A percentile compares a stretch with the other conserved stretches of the same genome.
phyloP scores from a whole-genome alignment of 352 stramenopile genomes.

The Globisporangium alternatum region DNA sequence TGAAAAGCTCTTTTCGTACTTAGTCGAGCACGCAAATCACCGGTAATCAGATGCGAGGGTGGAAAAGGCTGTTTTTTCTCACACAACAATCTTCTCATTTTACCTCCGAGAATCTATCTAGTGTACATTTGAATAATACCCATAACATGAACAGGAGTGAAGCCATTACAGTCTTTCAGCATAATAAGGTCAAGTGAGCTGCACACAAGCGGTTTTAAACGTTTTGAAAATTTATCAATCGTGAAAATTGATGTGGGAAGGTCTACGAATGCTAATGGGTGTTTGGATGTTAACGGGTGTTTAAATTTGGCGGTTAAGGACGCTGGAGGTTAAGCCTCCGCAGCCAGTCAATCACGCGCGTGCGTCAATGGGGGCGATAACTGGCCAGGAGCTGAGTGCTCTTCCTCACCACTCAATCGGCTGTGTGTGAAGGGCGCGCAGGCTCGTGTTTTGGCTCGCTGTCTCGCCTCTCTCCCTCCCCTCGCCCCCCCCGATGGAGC shows the following conservation, averaged over 20 bases:
- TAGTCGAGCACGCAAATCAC: conserved; percentile 1
- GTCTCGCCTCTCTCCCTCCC: conserved; percentile 1
- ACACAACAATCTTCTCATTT: not conserved
- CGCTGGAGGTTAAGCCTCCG: not conserved
- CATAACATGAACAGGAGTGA: too few species aligned
- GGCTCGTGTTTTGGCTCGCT: not conserved
- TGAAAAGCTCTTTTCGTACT: conserved; percentile 4
- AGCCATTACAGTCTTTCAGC: too few species aligned
- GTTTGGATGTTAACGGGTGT: too few species aligned
- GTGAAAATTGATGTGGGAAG: too few species aligned
- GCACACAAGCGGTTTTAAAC: too few species aligned
- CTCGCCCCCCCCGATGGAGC: not conserved
- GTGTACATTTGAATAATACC: too few species aligned
- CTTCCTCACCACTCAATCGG: conserved; percentile 17
- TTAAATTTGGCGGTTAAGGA: too few species aligned
- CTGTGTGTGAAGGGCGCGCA: not conserved
- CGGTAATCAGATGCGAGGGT: conserved; percentile 3
- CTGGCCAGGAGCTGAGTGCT: conserved; percentile 8
- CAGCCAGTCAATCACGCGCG: conserved; percentile 5
- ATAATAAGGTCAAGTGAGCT: too few species aligned
- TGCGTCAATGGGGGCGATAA: conserved; percentile 1
- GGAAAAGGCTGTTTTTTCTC: conserved; percentile 2
- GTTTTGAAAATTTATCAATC: too few species aligned
- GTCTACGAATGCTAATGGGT: too few species aligned
- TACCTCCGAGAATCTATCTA: too few species aligned